These are phyloP conservation scores for Metschnikowia peoriensis DNA, from an alignment of 805 yeast species.

Conservation along the genomic window DNA sequence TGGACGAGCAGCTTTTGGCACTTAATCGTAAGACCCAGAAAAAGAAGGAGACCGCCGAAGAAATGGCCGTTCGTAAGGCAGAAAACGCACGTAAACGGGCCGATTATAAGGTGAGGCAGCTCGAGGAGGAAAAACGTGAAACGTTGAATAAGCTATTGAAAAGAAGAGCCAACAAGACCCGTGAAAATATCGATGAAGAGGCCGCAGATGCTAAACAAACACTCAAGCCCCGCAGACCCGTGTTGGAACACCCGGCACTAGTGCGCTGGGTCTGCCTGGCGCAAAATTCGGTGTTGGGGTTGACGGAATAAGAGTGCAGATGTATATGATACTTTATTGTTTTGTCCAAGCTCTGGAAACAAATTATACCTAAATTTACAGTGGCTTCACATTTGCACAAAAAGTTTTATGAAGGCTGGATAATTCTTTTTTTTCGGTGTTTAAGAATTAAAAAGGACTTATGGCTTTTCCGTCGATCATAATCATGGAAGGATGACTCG, in stretches of 20 bases:
- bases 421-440: too few species aligned
- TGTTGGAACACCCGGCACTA: constrained; percentile 45
- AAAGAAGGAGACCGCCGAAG: constrained; percentile 75
- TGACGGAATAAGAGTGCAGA: background rate
- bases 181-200: constrained; percentile 40
- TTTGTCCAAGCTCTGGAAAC: too few species aligned
- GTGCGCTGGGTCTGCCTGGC: constrained; percentile 37
- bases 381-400: too few species aligned
- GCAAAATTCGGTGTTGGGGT: constrained; percentile 12
- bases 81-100: constrained; percentile 88
- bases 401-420: too few species aligned
- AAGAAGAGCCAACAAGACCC: constrained; percentile 74
- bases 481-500: too few species aligned
- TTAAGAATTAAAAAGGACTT: too few species aligned
- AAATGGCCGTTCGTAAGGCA: constrained; percentile 73
- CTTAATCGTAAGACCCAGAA: constrained; percentile 43
- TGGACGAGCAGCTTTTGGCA: constrained; percentile 24
- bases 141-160: constrained; percentile 83
- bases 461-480: too few species aligned
- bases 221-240: constrained; percentile 42
- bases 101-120: constrained; percentile 73
- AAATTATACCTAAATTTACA: too few species aligned
- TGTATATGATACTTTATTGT: too few species aligned
- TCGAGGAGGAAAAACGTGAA: constrained; percentile 91
- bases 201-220: constrained; percentile 16